Percentiles rank a stretch among this genome's conserved stretches.
phyloP scores from a whole-genome alignment of 1,284 basidiomycete genomes.

The Sanghuangporus weigelae region DNA sequence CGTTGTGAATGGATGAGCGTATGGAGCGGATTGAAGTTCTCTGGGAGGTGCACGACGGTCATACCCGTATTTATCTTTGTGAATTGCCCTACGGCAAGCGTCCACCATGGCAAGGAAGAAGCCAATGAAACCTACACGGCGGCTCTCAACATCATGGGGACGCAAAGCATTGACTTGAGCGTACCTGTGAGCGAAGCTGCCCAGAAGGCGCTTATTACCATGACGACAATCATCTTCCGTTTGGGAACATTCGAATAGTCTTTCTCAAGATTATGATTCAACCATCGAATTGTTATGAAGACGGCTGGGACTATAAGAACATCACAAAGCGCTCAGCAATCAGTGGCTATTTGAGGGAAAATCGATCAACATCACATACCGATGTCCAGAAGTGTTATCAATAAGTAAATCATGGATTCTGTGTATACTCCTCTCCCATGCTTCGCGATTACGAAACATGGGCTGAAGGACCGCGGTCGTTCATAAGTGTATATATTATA shows the following conservation, averaged over 20 bases:
- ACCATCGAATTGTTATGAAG: conserved; percentile 9
- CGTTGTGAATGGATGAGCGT: not conserved
- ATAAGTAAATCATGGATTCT: not conserved
- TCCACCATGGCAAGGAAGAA: conserved; percentile 26
- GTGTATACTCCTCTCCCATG: not conserved
- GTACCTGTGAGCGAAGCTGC: conserved; percentile 7
- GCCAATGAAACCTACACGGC: conserved; percentile 22
- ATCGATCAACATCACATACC: not conserved
- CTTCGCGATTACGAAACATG: conserved; percentile 7
- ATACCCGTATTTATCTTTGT: not conserved
- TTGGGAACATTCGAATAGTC: conserved; percentile 14
- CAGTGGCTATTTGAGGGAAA: not conserved
- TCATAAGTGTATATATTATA: not conserved
- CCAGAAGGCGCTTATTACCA: conserved; percentile 16
- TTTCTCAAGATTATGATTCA: not conserved
- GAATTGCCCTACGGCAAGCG: not conserved
- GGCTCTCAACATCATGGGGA: not conserved
- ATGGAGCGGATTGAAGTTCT: not conserved
- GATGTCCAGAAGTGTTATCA: conserved; percentile 3
- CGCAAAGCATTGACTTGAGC: not conserved
- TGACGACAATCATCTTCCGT: conserved; percentile 1
- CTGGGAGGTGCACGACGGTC: conserved; percentile 7
- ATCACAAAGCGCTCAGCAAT: not conserved
- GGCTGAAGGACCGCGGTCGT: not conserved
- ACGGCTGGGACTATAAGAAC: conserved; percentile 3